Conservation (phyloP, 1,139 yeast genomes). For the Sugiyamaella sp. region DNA sequence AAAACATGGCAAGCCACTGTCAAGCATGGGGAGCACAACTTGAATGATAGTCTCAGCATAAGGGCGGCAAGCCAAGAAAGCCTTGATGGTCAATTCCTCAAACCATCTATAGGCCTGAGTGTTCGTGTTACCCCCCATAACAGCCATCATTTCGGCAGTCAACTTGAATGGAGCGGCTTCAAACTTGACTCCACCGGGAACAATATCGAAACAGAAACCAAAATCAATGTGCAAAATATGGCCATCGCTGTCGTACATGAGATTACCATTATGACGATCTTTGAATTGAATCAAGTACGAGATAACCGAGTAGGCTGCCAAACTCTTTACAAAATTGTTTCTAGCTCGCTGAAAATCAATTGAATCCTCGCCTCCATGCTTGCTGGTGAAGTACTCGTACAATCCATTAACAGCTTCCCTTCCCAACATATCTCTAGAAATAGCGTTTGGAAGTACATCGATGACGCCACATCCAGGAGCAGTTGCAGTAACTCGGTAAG, state of each 20-base stretch:
- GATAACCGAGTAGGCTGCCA: slow-evolving; percentile 95
- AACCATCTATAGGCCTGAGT: slow-evolving; percentile 94
- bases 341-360: slow-evolving; percentile 90
- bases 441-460: slow-evolving; percentile 93
- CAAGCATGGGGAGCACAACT: slow-evolving; percentile 90
- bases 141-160: slow-evolving; percentile 94
- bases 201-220: slow-evolving; percentile 98
- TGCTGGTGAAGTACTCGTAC: slow-evolving; percentile 87
- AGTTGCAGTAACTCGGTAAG: slow-evolving; percentile 95
- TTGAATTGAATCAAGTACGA: slow-evolving; percentile 92
- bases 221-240: slow-evolving; percentile 95
- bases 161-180: slow-evolving; percentile 97
- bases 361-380: slow-evolving; percentile 91
- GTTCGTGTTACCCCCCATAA: slow-evolving; percentile 83
- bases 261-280: slow-evolving; percentile 98
- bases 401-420: slow-evolving; percentile 98
- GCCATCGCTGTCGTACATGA: slow-evolving; percentile 96
- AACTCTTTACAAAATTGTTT: slow-evolving; percentile 86
- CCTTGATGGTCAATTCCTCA: slow-evolving; percentile 93
- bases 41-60: slow-evolving; percentile 85
- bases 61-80: slow-evolving; percentile 86
- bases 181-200: slow-evolving; percentile 97
- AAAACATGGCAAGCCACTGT: slow-evolving; percentile 95
- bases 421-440: slow-evolving; percentile 97
- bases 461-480: slow-evolving; percentile 99